Percentiles rank a stretch among this genome's conserved stretches.
phyloP scores from a whole-genome alignment of 805 yeast species.

The Myxozyma nipponensis region DNA sequence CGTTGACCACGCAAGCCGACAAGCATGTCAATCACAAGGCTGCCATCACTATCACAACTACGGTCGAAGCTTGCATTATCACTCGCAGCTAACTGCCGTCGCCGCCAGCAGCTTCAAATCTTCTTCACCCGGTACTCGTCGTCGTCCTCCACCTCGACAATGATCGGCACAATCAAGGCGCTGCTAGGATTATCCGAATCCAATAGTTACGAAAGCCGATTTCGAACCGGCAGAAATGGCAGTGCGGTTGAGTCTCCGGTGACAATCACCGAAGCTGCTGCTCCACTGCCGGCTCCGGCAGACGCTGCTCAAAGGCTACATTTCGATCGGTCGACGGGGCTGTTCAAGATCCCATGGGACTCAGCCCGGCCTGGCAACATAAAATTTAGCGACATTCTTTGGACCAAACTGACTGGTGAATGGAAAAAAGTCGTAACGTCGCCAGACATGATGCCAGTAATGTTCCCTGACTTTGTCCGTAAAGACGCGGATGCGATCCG shows the following conservation, averaged over 20 bases:
- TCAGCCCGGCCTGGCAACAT: constrained; percentile 13
- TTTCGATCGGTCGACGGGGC: constrained; percentile 1
- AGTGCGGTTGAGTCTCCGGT: constrained; percentile 5
- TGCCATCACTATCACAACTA: too few relatives aligned
- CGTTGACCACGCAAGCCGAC: too few relatives aligned
- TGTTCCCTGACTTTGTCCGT: constrained; percentile 6
- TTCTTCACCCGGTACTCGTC: constrained; percentile 3
- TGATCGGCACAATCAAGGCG: constrained; percentile 1
- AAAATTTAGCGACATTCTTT: neutral
- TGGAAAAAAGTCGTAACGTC: constrained; percentile 8
- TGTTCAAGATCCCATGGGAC: constrained; percentile 17
- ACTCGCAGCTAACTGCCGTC: neutral
- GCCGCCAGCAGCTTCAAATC: neutral
- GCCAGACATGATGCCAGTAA: constrained; percentile 16
- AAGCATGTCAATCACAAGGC: too few relatives aligned
- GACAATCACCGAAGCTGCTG: constrained; percentile 3
- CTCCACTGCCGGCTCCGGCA: constrained; percentile 5
- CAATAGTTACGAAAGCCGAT: neutral
- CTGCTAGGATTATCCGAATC: neutral
- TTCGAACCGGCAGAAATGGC: neutral
- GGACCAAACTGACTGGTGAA: constrained; percentile 7
- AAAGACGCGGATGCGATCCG: constrained; percentile 4
- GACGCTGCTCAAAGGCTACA: constrained; percentile 9
- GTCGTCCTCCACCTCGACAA: constrained; percentile 6
- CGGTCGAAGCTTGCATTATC: too few relatives aligned